These are phyloP conservation scores for Naegleria fowleri DNA, from an alignment of 208 protist genomes.

Conservation along the genomic window DNA sequence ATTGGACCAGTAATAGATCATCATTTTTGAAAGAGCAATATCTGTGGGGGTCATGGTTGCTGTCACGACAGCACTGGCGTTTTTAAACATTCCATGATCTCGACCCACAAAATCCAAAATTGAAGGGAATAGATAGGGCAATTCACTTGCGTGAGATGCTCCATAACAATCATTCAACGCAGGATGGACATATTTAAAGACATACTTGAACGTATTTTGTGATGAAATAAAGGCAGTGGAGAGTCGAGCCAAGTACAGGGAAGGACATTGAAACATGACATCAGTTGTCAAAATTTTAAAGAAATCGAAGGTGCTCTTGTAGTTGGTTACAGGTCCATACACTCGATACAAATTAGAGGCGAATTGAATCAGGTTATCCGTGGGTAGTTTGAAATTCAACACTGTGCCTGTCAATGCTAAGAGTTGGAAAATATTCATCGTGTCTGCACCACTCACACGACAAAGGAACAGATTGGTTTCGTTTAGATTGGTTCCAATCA, in stretches of 20 bases:
- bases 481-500: background rate
- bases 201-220: background rate
- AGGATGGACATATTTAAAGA: background rate
- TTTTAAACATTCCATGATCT: background rate
- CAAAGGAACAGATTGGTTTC: background rate
- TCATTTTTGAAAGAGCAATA: background rate
- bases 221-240: background rate
- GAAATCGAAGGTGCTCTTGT: background rate
- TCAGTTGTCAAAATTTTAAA: background rate
- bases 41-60: background rate
- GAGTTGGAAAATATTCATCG: background rate
- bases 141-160: background rate
- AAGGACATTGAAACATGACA: background rate
- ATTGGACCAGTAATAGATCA: background rate
- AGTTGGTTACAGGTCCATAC: background rate
- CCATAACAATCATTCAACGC: background rate
- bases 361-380: no score
- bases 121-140: background rate
- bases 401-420: background rate
- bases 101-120: background rate
- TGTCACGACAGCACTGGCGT: background rate
- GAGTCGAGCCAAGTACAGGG: background rate
- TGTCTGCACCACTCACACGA: background rate
- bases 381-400: background rate
- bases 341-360: no score